Base-by-base conservation (phyloP, 108 stramenopile species). In the Stephanodiscus triporus region DNA sequence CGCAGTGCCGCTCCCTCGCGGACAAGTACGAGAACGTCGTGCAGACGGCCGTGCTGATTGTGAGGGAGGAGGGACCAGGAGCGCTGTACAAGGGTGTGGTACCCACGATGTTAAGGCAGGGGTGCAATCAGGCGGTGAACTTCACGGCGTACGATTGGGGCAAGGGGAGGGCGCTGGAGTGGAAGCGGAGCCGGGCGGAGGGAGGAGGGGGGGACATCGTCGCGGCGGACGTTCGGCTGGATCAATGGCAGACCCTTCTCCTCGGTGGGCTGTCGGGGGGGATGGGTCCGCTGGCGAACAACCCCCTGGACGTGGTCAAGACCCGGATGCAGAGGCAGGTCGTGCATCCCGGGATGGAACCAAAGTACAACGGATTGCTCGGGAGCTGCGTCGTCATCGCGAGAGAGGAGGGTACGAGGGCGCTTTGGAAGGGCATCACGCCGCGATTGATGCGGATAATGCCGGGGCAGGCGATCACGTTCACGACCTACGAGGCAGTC, bases 381-480 rank as follows among this genome's bases (percentile, higher is more conserved):
- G 92, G 96, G 72, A 88, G 87, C 16, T 91, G 91, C 60, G 37
- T 77, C 26, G 65, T 90, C 20, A 97, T 99, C 70, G 94, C 92
- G 20, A 87, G 84, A 70, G 97, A 99, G 76, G 98, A 99, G 84
- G 97, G 98, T 24, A 73, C 88, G 6, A 66, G 83, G 27, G 96
- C 97, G 1, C 85, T 99, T 22, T 99, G 97, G 97, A 98, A 97
- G 85, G 98, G 98, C 11, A 92, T 99, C 58, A 95, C 93, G 14
- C 98, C 98, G 7, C 85, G 98, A 48, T 83, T 99, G 71, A 75
- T 97, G 89, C 84, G 98, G 19, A 96, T 99, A 69, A 86, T 97
- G 78, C 98, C 98, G 7, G 98, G 98, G 14, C 98, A 99, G 82
- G 98, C 98, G 19, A 98, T 99, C 70, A 99, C 98, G 29, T 99